Evolutionary conservation across 805 yeast species (phyloP).

Genomic region (Metschnikowia aberdeeniae): DNA sequence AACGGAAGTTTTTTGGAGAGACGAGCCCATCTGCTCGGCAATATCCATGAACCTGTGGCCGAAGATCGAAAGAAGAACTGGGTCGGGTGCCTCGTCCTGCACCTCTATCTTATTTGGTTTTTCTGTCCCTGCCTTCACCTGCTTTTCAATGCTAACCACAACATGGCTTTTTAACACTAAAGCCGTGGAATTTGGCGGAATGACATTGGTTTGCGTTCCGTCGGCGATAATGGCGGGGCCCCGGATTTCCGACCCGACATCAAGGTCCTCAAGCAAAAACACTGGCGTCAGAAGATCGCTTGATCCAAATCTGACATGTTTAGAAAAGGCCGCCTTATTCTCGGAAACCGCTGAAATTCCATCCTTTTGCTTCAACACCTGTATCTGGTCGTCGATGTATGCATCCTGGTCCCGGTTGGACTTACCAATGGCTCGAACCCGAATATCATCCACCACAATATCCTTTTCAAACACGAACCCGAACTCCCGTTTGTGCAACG

Average conservation of each 20-base stretch:
- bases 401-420: slow-evolving; percentile 7
- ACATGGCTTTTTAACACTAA: slow-evolving; percentile 16
- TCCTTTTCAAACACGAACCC: slow-evolving; percentile 17
- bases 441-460: slow-evolving; percentile 20
- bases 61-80: slow-evolving; percentile 18
- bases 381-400: slow-evolving; percentile 15
- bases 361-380: slow-evolving; percentile 1
- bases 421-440: slow-evolving; percentile 18
- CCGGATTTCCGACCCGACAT: slow-evolving; percentile 9
- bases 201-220: slow-evolving; percentile 18
- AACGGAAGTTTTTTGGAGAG: slow-evolving; percentile 43
- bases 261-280: slow-evolving; percentile 13
- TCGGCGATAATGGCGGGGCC: slow-evolving; percentile 20
- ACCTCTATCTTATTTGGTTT: neutral
- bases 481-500: slow-evolving; percentile 17
- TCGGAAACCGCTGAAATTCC: slow-evolving; percentile 2
- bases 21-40: slow-evolving; percentile 41
- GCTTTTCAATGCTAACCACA: slow-evolving; percentile 9
- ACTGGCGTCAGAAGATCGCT: slow-evolving; percentile 11
- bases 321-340: slow-evolving; percentile 6
- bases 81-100: slow-evolving; percentile 8
- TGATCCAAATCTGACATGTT: slow-evolving; percentile 12
- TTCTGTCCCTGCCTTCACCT: neutral
- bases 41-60: slow-evolving; percentile 22
- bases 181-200: slow-evolving; percentile 16